Conservation (phyloP, 1,284 basidiomycete species). For the Trichosporon sp. region DNA sequence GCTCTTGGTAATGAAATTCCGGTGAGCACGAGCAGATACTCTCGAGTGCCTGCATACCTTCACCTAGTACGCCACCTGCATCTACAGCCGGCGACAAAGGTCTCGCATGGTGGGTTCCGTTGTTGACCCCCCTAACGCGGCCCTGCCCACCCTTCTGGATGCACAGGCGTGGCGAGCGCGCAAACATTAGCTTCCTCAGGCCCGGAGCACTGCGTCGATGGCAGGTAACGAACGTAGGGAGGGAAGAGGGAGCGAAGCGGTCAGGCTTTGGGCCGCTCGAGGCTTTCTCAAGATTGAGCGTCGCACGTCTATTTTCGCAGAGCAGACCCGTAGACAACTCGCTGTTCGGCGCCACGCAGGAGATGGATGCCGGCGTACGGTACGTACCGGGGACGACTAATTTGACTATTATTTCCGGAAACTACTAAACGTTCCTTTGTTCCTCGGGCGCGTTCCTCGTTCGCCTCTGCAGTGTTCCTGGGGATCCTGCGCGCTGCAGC, state of each 20-base stretch:
- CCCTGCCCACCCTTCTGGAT: background rate
- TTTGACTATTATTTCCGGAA: slow-evolving; percentile 2
- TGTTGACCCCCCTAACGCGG: background rate
- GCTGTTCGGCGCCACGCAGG: no score
- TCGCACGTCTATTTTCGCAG: slow-evolving; percentile 5
- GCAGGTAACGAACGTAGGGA: background rate
- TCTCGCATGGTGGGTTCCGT: slow-evolving; percentile 1
- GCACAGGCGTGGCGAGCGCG: background rate
- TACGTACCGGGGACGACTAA: slow-evolving; percentile 5
- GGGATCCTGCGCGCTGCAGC: background rate
- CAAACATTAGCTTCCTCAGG: background rate
- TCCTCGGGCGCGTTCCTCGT: slow-evolving; percentile 5
- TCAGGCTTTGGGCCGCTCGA: background rate
- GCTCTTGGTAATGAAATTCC: background rate
- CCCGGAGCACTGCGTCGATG: background rate
- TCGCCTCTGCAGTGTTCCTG: slow-evolving; percentile 1
- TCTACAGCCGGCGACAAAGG: background rate
- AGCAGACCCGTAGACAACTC: no score
- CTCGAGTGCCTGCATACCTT: background rate
- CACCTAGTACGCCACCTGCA: background rate
- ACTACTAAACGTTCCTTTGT: slow-evolving; percentile 12
- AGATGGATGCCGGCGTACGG: background rate
- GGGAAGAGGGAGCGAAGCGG: background rate
- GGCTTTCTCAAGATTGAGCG: background rate
- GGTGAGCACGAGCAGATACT: background rate